These are phyloP conservation scores for Zelopaecilomyces penicillatus DNA, from an alignment of 2,329 filamentous ascomycete species.

Conservation along the genomic window DNA sequence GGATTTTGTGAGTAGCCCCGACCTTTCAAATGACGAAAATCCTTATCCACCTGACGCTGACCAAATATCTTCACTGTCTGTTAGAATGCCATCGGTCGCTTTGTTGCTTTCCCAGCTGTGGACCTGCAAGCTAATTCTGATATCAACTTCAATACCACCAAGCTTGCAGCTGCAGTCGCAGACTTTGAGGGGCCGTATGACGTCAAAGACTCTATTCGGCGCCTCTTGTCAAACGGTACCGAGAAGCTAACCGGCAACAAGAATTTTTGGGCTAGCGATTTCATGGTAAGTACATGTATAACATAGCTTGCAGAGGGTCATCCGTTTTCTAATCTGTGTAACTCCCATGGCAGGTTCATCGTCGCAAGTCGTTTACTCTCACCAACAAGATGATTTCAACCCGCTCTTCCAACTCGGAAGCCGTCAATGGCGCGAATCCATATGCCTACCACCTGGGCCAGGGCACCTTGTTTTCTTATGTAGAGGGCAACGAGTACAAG, in stretches of 20 bases:
- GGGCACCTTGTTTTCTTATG: slow-evolving; percentile 15
- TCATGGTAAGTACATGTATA: slow-evolving; percentile 11
- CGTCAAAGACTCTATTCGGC: slow-evolving; percentile 9
- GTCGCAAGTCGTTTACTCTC: slow-evolving; percentile 9
- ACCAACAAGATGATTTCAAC: slow-evolving; percentile 15
- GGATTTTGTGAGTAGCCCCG: slow-evolving; percentile 12
- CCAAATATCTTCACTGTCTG: too few species aligned
- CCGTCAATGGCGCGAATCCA: slow-evolving; percentile 15
- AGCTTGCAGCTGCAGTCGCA: slow-evolving; percentile 11
- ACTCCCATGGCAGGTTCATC: slow-evolving; percentile 9
- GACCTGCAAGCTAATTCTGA: slow-evolving; percentile 16
- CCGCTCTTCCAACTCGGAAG: slow-evolving; percentile 13
- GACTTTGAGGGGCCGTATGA: slow-evolving; percentile 13
- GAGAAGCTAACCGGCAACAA: slow-evolving; percentile 15
- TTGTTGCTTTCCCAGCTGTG: slow-evolving; percentile 14
- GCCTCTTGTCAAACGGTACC: slow-evolving; percentile 15
- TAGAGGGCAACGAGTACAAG: slow-evolving; percentile 17
- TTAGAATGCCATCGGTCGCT: slow-evolving; percentile 16
- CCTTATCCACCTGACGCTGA: not conserved
- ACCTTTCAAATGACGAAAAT: not conserved
- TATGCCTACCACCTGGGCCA: slow-evolving; percentile 16
- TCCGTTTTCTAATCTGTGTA: not conserved
- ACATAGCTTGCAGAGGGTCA: not conserved
- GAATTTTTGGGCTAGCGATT: slow-evolving; percentile 16
- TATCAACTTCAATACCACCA: slow-evolving; percentile 17